Percentiles rank a stretch among this genome's conserved stretches.
Conservation (phyloP, 768 basidiomycete genomes). For the Mycena galericulata region DNA sequence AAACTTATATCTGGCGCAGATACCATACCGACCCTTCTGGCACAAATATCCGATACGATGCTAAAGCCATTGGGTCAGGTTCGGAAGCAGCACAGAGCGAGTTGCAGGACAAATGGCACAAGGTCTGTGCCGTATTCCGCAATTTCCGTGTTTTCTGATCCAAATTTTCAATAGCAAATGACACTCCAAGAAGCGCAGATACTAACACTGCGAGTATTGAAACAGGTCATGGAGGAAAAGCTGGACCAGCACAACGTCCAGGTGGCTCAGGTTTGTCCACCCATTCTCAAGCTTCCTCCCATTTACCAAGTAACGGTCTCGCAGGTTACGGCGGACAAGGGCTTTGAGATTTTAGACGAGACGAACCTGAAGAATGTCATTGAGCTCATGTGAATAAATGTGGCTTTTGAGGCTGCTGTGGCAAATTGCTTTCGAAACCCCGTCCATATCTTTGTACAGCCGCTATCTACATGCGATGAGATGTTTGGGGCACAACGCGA, state of each 20-base stretch:
- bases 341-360: constrained; percentile 93
- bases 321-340: constrained; percentile 83
- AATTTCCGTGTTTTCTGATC: neutral
- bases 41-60: constrained; percentile 95
- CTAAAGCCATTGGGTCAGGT: constrained; percentile 98
- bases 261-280: constrained; percentile 81
- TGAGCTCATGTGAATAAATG: constrained; percentile 75
- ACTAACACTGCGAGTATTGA: constrained; percentile 88
- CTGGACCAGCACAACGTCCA: constrained; percentile 99
- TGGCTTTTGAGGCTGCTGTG: neutral
- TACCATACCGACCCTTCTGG: constrained; percentile 99
- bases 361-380: constrained; percentile 85
- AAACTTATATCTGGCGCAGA: constrained; percentile 53
- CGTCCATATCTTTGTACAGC: no score
- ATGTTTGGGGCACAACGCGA: neutral
- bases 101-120: constrained; percentile 97
- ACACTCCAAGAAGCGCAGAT: constrained; percentile 88
- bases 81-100: constrained; percentile 98
- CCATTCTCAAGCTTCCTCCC: constrained; percentile 2
- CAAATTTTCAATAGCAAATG: constrained; percentile 77
- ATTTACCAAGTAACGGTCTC: constrained; percentile 3
- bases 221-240: constrained; percentile 99
- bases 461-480: no score
- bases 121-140: constrained; percentile 59
- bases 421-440: no score